A percentile compares a stretch with the other conserved stretches of the same genome.
Evolutionary conservation across 495 filamentous ascomycete genomes (phyloP).

Genomic region (Aeminium ludgeri): DNA sequence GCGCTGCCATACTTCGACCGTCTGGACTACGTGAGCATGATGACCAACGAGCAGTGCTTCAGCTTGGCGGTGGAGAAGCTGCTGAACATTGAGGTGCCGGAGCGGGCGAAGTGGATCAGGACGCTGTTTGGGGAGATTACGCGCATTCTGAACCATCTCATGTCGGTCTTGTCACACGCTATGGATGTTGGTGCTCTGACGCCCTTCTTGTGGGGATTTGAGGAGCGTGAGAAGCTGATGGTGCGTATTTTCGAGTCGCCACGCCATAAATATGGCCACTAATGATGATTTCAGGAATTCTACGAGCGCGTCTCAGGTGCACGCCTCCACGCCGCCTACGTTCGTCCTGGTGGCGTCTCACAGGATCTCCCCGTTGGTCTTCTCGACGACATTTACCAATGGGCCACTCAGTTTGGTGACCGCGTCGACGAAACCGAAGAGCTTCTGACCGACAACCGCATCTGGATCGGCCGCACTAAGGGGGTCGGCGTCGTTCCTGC

Average conservation of each 20-base stretch:
- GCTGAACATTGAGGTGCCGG: conserved; percentile 90
- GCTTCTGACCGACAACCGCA: conserved; percentile 96
- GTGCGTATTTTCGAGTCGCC: conserved; percentile 21
- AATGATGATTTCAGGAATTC: conserved; percentile 58
- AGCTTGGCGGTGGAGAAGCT: conserved; percentile 93
- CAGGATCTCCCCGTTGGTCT: conserved; percentile 91
- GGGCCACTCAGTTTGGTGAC: conserved; percentile 98
- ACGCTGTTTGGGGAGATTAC: conserved; percentile 96
- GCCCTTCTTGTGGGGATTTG: conserved; percentile 98
- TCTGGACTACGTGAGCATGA: conserved; percentile 98
- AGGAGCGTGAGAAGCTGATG: conserved; percentile 99
- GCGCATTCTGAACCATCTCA: conserved; percentile 87
- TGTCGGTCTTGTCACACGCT: conserved; percentile 93
- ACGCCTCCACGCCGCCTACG: conserved; percentile 94
- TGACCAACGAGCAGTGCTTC: conserved; percentile 99
- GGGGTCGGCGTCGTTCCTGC: conserved; percentile 84
- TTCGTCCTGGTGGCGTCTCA: conserved; percentile 90
- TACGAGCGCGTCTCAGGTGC: conserved; percentile 98
- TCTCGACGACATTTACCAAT: conserved; percentile 98
- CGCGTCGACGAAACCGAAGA: conserved; percentile 99
- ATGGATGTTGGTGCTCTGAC: conserved; percentile 99
- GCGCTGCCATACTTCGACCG: conserved; percentile 98
- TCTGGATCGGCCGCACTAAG: conserved; percentile 88
- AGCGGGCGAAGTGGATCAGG: conserved; percentile 90
- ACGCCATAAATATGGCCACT: background rate